Conservation (phyloP, 805 yeast genomes). For the Cephaloascus albidus region DNA sequence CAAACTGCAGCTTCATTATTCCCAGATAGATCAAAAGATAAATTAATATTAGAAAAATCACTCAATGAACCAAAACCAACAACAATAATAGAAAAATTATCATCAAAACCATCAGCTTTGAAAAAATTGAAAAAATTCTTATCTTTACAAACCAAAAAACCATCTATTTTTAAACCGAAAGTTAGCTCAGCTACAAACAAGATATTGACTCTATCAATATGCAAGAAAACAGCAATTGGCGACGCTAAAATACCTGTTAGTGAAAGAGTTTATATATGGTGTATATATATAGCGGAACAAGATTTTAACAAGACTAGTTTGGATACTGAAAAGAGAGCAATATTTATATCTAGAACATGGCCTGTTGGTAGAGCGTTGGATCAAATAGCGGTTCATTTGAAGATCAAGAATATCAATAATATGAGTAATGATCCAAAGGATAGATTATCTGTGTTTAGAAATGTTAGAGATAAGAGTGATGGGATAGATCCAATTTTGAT, state of each 20-base stretch:
- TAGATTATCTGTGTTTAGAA: conserved; percentile 37
- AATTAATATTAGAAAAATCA: conserved; percentile 14
- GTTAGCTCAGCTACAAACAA: conserved; percentile 9
- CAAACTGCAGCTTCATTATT: conserved; percentile 26
- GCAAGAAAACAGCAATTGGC: conserved; percentile 43
- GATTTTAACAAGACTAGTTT: conserved; percentile 13
- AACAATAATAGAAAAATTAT: conserved; percentile 11
- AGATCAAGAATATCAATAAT: conserved; percentile 41
- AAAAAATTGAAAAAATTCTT: conserved; percentile 9
- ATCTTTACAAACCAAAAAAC: conserved; percentile 2
- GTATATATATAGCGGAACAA: conserved; percentile 25
- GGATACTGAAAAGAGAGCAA: conserved; percentile 17
- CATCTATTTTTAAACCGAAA: conserved; percentile 1
- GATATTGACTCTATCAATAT: conserved; percentile 23
- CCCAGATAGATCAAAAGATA: conserved; percentile 26
- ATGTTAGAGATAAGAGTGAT: conserved; percentile 8
- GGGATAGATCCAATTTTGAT: conserved; percentile 19
- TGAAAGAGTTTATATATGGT: conserved; percentile 44
- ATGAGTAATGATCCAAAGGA: conserved; percentile 27
- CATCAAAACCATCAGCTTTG: neutral
- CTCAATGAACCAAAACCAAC: conserved; percentile 15
- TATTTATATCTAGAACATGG: conserved; percentile 47
- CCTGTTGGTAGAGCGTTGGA: conserved; percentile 53
- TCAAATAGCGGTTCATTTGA: conserved; percentile 35
- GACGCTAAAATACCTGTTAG: conserved; percentile 29